These are phyloP conservation scores for Globisporangium nodosum DNA, from an alignment of 352 stramenopile genomes.

Conservation along the genomic window DNA sequence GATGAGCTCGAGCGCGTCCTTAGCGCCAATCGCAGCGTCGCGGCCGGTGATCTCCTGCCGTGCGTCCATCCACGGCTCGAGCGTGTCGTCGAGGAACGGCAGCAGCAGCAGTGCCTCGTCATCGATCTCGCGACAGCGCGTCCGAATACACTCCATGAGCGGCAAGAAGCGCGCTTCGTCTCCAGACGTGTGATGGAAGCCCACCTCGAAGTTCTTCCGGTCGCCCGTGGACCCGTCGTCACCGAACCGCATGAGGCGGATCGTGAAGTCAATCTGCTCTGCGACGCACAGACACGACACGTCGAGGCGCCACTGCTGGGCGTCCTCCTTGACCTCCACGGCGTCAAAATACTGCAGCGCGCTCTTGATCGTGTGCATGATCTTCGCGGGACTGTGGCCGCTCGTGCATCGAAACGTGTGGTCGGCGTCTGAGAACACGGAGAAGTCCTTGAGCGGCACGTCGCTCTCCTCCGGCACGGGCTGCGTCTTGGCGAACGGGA, in stretches of 20 bases:
- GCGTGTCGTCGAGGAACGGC: slow-evolving; percentile 33
- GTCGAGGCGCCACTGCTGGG: slow-evolving; percentile 28
- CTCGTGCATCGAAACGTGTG: slow-evolving; percentile 25
- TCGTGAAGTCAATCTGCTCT: slow-evolving; percentile 55
- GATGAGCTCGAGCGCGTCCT: slow-evolving; percentile 39
- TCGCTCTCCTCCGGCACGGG: not conserved
- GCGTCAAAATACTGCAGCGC: slow-evolving; percentile 31
- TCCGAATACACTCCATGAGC: slow-evolving; percentile 44
- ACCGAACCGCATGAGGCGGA: slow-evolving; percentile 42
- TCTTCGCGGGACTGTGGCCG: slow-evolving; percentile 21
- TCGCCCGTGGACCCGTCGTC: slow-evolving; percentile 1
- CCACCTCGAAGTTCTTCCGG: slow-evolving; percentile 37
- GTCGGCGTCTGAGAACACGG: slow-evolving; percentile 5
- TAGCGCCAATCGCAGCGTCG: slow-evolving; percentile 40
- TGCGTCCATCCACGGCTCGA: slow-evolving; percentile 60
- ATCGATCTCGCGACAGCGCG: slow-evolving; percentile 52
- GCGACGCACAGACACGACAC: slow-evolving; percentile 58
- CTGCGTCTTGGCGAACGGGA: not conserved
- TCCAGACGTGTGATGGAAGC: slow-evolving; percentile 38
- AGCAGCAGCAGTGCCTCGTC: slow-evolving; percentile 42
- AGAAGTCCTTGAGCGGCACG: slow-evolving; percentile 4
- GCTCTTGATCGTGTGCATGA: slow-evolving; percentile 37
- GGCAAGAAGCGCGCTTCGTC: slow-evolving; percentile 52
- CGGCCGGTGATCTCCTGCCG: slow-evolving; percentile 35
- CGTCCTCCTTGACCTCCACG: slow-evolving; percentile 12